A percentile compares a stretch with the other conserved stretches of the same genome.
These are phyloP conservation scores for Casuarina cunninghamiana DNA, from an alignment of 306 rosid genomes.

Conservation along the genomic window DNA sequence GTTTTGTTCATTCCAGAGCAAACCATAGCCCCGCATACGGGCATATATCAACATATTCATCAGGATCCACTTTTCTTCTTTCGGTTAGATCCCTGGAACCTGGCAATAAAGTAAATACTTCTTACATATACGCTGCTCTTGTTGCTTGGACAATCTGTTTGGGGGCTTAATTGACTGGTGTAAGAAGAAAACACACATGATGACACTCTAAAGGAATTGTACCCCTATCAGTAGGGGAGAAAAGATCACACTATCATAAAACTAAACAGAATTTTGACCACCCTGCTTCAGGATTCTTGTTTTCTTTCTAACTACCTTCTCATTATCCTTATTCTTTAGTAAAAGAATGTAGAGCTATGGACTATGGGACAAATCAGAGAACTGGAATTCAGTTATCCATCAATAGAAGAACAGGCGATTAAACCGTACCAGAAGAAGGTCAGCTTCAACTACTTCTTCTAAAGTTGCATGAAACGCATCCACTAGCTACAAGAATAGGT, in stretches of 20 bases:
- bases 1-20: not conserved
- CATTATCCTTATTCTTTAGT: not conserved
- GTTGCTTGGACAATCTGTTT: not conserved
- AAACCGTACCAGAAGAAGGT: slow-evolving; percentile 86
- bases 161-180: not conserved
- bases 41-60: not conserved
- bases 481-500: slow-evolving; percentile 55
- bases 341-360: not conserved
- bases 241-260: not conserved
- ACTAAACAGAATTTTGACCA: not conserved
- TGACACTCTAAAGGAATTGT: not conserved
- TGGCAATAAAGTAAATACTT: not conserved
- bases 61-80: not conserved
- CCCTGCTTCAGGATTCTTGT: not conserved
- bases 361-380: slow-evolving; percentile 1
- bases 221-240: not conserved
- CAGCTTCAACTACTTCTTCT: slow-evolving; percentile 97
- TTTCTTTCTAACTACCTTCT: not conserved
- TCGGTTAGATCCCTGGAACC: not conserved
- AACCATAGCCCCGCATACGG: not conserved
- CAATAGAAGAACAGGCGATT: slow-evolving; percentile 23
- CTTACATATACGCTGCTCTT: not conserved
- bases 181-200: not conserved
- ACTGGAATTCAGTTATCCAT: slow-evolving; percentile 14
- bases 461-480: slow-evolving; percentile 97